Percentiles rank a stretch among this genome's conserved stretches.
Conservation (phyloP, 2,329 filamentous ascomycete species). For the Aureobasidium sp. region DNA sequence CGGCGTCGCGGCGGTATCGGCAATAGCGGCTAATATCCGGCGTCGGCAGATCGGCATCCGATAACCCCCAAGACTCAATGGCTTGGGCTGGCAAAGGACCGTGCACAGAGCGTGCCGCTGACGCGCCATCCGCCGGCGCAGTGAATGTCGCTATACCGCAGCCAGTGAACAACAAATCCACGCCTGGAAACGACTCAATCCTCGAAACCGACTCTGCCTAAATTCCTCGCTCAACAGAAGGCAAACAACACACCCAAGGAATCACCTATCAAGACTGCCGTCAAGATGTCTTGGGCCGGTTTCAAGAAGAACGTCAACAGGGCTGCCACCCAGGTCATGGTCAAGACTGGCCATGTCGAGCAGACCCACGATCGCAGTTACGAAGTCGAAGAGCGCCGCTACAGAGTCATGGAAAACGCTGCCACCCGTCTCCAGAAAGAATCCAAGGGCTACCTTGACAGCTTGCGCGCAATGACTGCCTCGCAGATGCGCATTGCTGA, state of each 20-base stretch:
- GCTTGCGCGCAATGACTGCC: slow-evolving; percentile 94
- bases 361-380: slow-evolving; percentile 98
- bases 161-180: background rate
- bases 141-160: background rate
- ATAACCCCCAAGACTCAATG: background rate
- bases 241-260: too few relatives aligned
- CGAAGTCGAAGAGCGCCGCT: slow-evolving; percentile 86
- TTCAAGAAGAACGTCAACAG: slow-evolving; percentile 59
- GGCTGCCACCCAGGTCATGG: slow-evolving; percentile 99
- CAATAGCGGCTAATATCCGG: background rate
- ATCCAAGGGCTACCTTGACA: slow-evolving; percentile 96
- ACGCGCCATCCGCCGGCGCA: background rate
- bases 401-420: slow-evolving; percentile 94
- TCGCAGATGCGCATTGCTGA: slow-evolving; percentile 99
- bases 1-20: background rate
- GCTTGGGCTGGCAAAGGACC: background rate
- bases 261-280: slow-evolving; percentile 14
- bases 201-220: too few relatives aligned
- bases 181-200: too few relatives aligned
- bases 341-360: slow-evolving; percentile 99
- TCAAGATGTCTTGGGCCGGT: slow-evolving; percentile 53
- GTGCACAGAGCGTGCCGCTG: background rate
- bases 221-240: too few relatives aligned
- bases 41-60: background rate
- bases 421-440: slow-evolving; percentile 91